phyloP scores from a whole-genome alignment of 169 alveolate genomes.

The Perkinsus marinus region DNA sequence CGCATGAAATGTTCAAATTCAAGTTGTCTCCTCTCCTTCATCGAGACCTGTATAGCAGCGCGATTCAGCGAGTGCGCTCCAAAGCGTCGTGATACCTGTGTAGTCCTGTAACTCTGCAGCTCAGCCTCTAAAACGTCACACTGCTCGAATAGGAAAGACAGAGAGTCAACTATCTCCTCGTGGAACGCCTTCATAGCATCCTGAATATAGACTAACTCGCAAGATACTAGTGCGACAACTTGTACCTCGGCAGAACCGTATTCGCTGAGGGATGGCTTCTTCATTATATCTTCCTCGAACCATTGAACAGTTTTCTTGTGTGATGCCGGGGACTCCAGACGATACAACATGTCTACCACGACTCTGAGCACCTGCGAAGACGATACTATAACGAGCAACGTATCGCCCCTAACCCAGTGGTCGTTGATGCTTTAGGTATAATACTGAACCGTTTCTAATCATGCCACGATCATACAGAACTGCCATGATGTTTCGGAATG shows the following conservation, averaged over 20 bases:
- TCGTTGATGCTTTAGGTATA: too few species aligned
- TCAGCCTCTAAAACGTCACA: background rate
- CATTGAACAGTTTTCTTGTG: background rate
- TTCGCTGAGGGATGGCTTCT: background rate
- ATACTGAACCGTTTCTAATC: too few species aligned
- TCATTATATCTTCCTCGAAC: background rate
- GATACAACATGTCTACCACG: background rate
- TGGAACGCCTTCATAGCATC: background rate
- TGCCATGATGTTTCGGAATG: too few species aligned
- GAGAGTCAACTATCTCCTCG: background rate
- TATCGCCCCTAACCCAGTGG: too few species aligned
- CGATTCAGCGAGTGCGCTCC: background rate
- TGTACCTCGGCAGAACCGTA: background rate
- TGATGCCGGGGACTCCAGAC: background rate
- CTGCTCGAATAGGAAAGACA: background rate
- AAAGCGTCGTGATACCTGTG: background rate
- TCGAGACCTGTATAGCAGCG: background rate
- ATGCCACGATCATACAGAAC: too few species aligned
- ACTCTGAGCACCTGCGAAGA: background rate
- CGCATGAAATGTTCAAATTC: background rate
- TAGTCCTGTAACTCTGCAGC: background rate
- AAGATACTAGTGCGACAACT: background rate
- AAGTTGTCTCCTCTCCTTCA: background rate
- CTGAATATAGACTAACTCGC: background rate
- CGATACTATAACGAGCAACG: background rate